A percentile compares a stretch with the other conserved stretches of the same genome.
Conservation (phyloP, 2,329 filamentous ascomycete genomes). For the Sporothrix euskadiensis region DNA sequence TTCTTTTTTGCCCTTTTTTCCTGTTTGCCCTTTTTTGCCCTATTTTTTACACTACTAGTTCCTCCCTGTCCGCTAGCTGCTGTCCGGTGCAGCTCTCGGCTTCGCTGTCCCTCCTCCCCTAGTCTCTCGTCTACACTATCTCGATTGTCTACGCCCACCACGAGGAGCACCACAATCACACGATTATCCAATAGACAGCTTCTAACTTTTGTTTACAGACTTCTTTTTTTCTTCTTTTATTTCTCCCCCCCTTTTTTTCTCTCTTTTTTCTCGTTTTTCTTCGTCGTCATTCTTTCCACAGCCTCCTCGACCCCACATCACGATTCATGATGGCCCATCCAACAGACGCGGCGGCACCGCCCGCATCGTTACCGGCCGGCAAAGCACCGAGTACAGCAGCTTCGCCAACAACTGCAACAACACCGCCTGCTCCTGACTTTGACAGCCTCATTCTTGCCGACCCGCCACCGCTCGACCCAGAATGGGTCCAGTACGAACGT, state of each 20-base stretch:
- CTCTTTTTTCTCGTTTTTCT: neutral
- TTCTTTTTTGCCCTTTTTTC: neutral
- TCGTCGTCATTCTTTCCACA: neutral
- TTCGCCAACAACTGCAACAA: neutral
- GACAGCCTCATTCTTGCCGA: constrained; percentile 37
- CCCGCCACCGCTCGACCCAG: constrained; percentile 45
- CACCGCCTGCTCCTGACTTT: constrained; percentile 3
- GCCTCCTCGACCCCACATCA: neutral
- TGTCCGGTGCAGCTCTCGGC: neutral
- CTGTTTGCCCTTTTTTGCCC: too few species aligned
- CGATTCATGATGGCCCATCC: neutral
- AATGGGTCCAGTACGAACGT: constrained; percentile 46
- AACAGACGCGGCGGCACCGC: neutral
- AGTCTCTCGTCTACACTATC: neutral
- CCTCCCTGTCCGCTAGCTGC: neutral
- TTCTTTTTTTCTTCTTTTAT: neutral
- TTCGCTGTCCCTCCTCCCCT: neutral
- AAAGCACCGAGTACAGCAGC: neutral
- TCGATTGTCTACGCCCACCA: neutral
- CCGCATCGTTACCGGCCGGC: neutral
- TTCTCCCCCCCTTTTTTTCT: neutral
- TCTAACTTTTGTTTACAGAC: neutral
- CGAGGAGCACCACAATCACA: neutral
- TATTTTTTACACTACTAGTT: neutral
- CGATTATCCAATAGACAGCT: neutral